Base-by-base conservation (phyloP, 371 early-diverging fungal genomes). In the Gilbertella persicaria region DNA sequence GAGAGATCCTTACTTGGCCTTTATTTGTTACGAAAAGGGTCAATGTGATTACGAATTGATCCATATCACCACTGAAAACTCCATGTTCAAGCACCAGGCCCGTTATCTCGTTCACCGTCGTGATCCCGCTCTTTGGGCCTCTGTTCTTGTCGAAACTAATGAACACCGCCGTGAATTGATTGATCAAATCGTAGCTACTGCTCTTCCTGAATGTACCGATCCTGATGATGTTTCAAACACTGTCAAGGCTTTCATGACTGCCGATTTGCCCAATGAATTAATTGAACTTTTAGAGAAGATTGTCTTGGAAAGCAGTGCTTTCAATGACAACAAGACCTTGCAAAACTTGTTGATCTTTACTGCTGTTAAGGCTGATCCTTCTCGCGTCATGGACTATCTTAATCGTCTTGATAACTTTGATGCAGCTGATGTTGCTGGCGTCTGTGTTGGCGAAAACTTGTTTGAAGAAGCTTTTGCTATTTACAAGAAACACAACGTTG, bases 31-130 rank as follows among this genome's bases (percentile, higher is more conserved):
- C 73, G 87, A 94, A 65, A 88, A 93, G 60, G 97, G 98, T 21
- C 90, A 90, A 68, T 96, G 97, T 63, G 98, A 98, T 61, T 76
- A 83, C 49, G 97, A 97, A 66, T 75, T 98, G 45, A 82, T 98
- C 56, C 83, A 89, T 30, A 85, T 98, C 57, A 97, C 99, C 16
- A 95, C 91, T 76, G 94, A 95, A 55, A 96, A 96, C 76, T 82
- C 90, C 42, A 98, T 98, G 99, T 98, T 95, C 79, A 98, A 98
- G 83, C 97, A 97, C 62, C 97, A 96, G 80, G 92, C 98, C 1
- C 91, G 96, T 43, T 97, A 98, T 58, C 78, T 98, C 29, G 93
- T 97, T 43, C 87, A 87, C 56, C 85, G 97, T 21, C 90, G 95
- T 42, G 94, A 95, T 65, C 71, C 78, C 16, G 81, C 80, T 17